These are phyloP conservation scores for Echria macrotheca DNA, from an alignment of 495 filamentous ascomycete genomes.

Conservation along the genomic window DNA sequence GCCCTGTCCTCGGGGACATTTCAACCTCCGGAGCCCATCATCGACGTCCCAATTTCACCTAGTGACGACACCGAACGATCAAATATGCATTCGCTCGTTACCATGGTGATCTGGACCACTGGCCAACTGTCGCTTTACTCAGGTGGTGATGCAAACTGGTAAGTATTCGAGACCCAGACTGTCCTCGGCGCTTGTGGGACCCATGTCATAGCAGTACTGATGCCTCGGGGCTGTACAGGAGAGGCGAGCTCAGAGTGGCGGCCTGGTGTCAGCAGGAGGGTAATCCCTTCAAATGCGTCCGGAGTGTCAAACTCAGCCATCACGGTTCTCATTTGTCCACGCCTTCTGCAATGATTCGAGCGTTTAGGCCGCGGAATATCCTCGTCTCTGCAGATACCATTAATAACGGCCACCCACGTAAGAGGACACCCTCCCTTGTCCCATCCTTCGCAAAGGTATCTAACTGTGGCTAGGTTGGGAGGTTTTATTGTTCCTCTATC, in stretches of 20 bases:
- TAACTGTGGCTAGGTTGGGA: not conserved
- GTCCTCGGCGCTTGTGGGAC: no score
- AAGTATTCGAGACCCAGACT: no score
- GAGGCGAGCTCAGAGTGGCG: not conserved
- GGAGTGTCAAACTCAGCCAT: not conserved
- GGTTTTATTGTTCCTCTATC: not conserved
- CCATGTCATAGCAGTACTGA: no score
- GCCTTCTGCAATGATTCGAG: not conserved
- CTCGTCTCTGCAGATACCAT: not conserved
- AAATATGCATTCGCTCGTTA: not conserved
- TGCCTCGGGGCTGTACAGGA: no score
- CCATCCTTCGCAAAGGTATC: no score
- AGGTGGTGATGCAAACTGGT: not conserved
- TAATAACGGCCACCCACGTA: not conserved
- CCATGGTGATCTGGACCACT: not conserved
- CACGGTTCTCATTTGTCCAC: not conserved
- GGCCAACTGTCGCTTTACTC: not conserved
- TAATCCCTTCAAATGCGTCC: not conserved
- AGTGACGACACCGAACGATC: no score
- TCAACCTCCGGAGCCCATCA: no score
- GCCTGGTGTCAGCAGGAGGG: not conserved
- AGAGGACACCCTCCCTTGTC: not conserved
- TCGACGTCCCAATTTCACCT: no score
- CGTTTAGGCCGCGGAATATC: not conserved
- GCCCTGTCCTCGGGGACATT: no score